Evolutionary conservation across 2,329 filamentous ascomycete species (phyloP).

Genomic region (Zymoseptoria ardabiliae): DNA sequence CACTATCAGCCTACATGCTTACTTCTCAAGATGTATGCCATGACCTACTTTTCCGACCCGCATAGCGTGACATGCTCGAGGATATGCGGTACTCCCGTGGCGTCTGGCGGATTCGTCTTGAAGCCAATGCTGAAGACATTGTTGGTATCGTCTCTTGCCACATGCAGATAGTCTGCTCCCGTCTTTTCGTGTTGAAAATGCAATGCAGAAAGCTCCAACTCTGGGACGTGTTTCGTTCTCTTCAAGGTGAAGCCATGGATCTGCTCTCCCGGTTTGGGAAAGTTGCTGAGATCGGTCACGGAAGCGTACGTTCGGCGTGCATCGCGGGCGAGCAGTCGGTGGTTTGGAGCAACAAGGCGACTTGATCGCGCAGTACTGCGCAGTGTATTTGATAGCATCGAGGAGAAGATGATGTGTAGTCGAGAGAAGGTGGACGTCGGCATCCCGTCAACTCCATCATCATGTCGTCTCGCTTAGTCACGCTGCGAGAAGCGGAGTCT

Average conservation of each 20-base stretch:
- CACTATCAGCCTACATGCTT: conserved; percentile 20
- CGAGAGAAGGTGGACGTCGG: not conserved
- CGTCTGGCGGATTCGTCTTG: conserved; percentile 96
- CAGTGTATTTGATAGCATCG: conserved; percentile 19
- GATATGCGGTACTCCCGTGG: conserved; percentile 93
- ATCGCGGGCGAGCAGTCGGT: conserved; percentile 6
- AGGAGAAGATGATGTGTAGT: not conserved
- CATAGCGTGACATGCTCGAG: conserved; percentile 96
- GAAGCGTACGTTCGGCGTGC: conserved; percentile 46
- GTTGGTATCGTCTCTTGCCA: conserved; percentile 91
- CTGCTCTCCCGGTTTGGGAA: conserved; percentile 73
- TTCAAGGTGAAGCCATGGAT: conserved; percentile 90
- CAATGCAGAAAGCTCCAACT: conserved; percentile 85
- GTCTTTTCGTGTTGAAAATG: conserved; percentile 92
- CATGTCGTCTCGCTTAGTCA: not conserved
- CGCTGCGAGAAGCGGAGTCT: not conserved
- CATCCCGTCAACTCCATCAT: not conserved
- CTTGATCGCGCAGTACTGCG: conserved; percentile 16
- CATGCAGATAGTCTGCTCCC: conserved; percentile 89
- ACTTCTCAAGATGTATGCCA: not conserved
- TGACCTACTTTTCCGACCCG: conserved; percentile 74
- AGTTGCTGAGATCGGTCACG: conserved; percentile 67
- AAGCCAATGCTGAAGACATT: conserved; percentile 99
- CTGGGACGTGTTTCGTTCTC: conserved; percentile 83
- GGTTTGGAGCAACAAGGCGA: conserved; percentile 17